Evolutionary conservation across 805 yeast species (phyloP), one percentile per base, ranked within the genome.

Genomic region (Myxozyma kluyveri): DNA sequence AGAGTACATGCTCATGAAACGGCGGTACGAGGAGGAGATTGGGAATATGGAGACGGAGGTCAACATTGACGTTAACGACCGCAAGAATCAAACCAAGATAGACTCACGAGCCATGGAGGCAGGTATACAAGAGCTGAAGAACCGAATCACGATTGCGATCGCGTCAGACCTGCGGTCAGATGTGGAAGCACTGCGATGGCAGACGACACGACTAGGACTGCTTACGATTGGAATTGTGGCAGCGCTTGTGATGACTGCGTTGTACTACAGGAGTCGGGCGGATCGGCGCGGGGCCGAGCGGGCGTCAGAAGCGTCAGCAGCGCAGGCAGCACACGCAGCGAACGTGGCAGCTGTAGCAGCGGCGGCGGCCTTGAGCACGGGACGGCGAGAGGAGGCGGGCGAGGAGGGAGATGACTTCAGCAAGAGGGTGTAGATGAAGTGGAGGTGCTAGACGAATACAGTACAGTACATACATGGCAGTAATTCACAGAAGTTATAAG

Each of bases 111-210:
- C 76, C 40, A 75, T 87, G 38, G 82, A 83, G 64, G 71, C 86
- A 57, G 77, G 79, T 56, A 81, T 89, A 48, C 95, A 88, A 64
- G 96, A 86, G 63, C 76, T 91, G 42, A 83, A 86, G 60, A 89
- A 88, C 69, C 83, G 88, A 60, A 90, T 91, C 53, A 80, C 86
- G 22, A 86, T 93, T 3, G 86, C 86, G 60, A 76, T 93, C 60
- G 81, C 83, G 55, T 82, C 93, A 31, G 93, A 87, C 5, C 78
- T 89, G 65, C 81, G 88, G 64, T 83, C 93, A 0, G 93, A 88
- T 50, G 86, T 88, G 51, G 99, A 91, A 69, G 81, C 83, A 52
- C 75, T 91, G 55, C 76, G 98, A 62, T 91, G 99, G 99, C 88
- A 88, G 64, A 81, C 91, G 41, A 89, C 96, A 1, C 75, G 96